These are phyloP conservation scores for Rutstroemia sp. DNA, from an alignment of 2,329 filamentous ascomycete genomes.

Conservation along the genomic window DNA sequence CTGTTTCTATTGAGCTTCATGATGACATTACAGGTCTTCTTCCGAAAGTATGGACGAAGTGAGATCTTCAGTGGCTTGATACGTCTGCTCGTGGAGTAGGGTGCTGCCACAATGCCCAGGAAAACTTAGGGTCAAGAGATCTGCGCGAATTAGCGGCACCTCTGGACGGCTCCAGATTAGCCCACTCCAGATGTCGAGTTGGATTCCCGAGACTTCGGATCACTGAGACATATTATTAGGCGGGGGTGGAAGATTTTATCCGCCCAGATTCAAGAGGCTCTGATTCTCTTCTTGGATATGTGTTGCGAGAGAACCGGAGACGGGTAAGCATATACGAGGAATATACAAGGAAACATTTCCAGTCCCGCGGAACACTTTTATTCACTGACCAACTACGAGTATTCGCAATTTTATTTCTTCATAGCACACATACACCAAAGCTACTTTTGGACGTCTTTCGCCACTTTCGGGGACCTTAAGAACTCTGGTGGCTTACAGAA, in stretches of 20 bases:
- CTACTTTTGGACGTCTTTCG: neutral
- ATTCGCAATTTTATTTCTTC: constrained; percentile 1
- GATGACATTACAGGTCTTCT: neutral
- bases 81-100: neutral
- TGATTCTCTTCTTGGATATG: too few relatives aligned
- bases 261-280: too few relatives aligned
- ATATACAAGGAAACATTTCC: too few relatives aligned
- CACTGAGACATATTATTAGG: too few relatives aligned
- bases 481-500: neutral
- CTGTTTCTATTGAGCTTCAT: neutral
- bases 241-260: too few relatives aligned
- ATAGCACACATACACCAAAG: neutral
- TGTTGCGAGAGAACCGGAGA: too few relatives aligned
- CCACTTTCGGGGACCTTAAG: neutral
- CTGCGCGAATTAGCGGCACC: neutral
- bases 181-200: too few relatives aligned
- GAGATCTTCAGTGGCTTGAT: neutral
- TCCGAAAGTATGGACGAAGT: neutral
- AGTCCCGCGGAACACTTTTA: too few relatives aligned
- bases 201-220: too few relatives aligned
- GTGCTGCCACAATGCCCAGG: neutral
- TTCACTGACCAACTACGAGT: neutral
- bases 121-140: neutral
- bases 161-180: neutral
- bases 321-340: too few relatives aligned